Evolutionary conservation across 345 rosid genomes (phyloP), one percentile per base, ranked within the genome.

Genomic region (Alliaria petiolata): DNA sequence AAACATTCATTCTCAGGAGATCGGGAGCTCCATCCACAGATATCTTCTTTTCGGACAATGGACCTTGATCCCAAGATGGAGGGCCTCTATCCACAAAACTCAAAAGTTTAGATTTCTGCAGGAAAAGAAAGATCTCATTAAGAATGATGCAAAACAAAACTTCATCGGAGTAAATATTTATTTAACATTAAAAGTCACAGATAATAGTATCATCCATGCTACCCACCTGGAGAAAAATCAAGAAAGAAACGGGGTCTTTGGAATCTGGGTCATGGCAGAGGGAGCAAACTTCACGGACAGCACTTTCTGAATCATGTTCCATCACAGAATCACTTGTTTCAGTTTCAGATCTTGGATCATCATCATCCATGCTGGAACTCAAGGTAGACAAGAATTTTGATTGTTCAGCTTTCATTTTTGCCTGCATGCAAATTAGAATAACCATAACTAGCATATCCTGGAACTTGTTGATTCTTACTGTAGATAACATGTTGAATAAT

Each of bases 351-450:
- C 76, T 70, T 57, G 76, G 58, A 72, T 69, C 79, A 57, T 84
- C 89, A 76, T 74, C 86, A 76, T 74, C 85, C 28, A 20, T 63
- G 70, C 70, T 45, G 16, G 98, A 68, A 78, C 78, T 67, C 52
- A 89, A 70, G 80, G 81, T 82, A 15, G 89, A 88, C 81, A 91
- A 80, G 74, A 95, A 95, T 79, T 95, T 91, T 30, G 90, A 82
- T 67, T 95, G 99, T 79, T 95, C 99, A 31, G 89, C 98, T 84
- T 82, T 91, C 95, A 95, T 95, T 85, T 90, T 95, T 74, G 79
- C 99, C 99, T 95, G 87, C 85, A 85, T 33, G 19, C 61, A 51
- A 70, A 61, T 46, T 38, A 26, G 60, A 35, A 62, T 71, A 73
- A 64, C 65, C 78, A 66, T 65, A 79, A 70, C 19, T 46, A 22